Percentiles rank a stretch among this genome's conserved stretches.
These are phyloP conservation scores for Spirogloea muscicola DNA, from an alignment of 139 green algal species.

Conservation along the genomic window DNA sequence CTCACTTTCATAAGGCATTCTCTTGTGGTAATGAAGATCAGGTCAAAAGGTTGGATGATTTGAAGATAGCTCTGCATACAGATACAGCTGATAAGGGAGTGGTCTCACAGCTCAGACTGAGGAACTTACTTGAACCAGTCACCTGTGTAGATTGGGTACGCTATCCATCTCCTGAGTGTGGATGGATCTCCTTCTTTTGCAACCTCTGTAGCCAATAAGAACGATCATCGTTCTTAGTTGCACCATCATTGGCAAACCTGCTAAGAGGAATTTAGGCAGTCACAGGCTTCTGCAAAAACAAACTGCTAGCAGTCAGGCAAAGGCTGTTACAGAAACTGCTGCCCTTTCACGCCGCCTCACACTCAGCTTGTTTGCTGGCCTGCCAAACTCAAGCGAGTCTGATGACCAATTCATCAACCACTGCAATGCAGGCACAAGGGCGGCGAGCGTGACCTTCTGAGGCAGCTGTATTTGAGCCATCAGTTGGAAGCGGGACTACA, in stretches of 20 bases:
- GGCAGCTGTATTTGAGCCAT: neutral
- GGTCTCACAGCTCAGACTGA: neutral
- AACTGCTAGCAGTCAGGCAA: neutral
- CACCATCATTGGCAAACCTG: too few species aligned
- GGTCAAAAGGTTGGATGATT: too few species aligned
- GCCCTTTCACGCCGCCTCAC: too few species aligned
- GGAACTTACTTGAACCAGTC: constrained; percentile 20
- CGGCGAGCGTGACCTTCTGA: too few species aligned
- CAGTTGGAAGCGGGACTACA: constrained; percentile 13
- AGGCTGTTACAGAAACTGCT: too few species aligned
- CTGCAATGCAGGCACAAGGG: neutral
- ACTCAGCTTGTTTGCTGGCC: neutral
- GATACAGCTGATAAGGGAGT: too few species aligned
- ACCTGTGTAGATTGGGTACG: constrained; percentile 18
- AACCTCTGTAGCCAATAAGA: neutral
- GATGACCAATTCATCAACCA: neutral
- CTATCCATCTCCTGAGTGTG: constrained; percentile 14
- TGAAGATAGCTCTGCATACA: too few species aligned
- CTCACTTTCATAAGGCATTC: too few species aligned
- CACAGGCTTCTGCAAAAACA: neutral
- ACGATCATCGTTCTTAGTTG: too few species aligned
- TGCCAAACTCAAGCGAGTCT: neutral
- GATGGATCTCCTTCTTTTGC: neutral
- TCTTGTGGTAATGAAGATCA: too few species aligned
- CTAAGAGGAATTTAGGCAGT: too few species aligned